Percentiles rank a stretch among this genome's conserved stretches.
Conservation (phyloP, 352 stramenopile species). For the Blastocystis sp. region DNA sequence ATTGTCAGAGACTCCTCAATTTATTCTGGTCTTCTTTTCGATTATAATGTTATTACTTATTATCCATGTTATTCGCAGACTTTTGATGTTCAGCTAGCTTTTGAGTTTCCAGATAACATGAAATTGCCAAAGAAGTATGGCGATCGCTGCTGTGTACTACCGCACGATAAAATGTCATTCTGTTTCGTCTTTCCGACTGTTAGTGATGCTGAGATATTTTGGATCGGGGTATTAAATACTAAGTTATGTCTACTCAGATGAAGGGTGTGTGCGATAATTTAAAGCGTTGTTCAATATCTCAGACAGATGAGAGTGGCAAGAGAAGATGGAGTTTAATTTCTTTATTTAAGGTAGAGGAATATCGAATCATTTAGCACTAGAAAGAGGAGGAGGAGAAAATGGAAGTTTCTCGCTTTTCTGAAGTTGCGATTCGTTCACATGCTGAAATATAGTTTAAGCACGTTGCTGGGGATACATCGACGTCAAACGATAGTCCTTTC, state of each 20-base stretch:
- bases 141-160: background rate
- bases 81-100: conserved; percentile 13
- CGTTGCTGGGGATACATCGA: background rate
- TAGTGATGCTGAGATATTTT: conserved; percentile 9
- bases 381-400: background rate
- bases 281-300: background rate
- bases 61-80: background rate
- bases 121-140: background rate
- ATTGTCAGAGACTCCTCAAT: background rate
- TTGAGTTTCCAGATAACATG: conserved; percentile 45
- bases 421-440: background rate
- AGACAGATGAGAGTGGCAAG: background rate
- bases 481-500: background rate
- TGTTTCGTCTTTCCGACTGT: conserved; percentile 13
- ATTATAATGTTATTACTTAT: background rate
- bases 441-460: background rate
- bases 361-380: background rate
- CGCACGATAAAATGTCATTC: conserved; percentile 1
- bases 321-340: background rate
- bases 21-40: background rate
- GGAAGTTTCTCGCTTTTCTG: background rate
- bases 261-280: background rate
- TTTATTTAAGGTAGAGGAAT: background rate
- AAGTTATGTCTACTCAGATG: background rate
- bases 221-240: background rate